These are phyloP conservation scores for Leucoagaricus sp. DNA, from an alignment of 1,284 basidiomycete genomes.

Conservation along the genomic window DNA sequence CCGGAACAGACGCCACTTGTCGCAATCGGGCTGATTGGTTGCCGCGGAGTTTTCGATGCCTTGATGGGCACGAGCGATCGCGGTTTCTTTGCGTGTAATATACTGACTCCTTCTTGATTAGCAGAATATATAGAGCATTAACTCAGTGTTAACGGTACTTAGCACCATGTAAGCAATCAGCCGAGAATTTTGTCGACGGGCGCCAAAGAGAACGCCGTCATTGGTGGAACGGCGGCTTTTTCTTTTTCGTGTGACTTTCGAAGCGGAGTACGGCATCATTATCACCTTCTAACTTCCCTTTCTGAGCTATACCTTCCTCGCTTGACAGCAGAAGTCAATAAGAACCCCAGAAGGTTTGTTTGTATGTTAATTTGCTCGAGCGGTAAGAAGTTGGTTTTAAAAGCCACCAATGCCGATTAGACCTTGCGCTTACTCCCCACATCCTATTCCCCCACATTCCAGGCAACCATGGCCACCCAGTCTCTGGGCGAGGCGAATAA, in stretches of 20 bases:
- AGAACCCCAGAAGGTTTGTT: constrained; percentile 44
- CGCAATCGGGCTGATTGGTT: constrained; percentile 26
- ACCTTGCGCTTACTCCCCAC: constrained; percentile 37
- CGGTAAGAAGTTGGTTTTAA: constrained; percentile 44
- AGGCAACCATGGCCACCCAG: constrained; percentile 55
- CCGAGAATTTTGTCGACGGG: constrained; percentile 7
- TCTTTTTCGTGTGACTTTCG: constrained; percentile 41
- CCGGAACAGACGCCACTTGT: background rate
- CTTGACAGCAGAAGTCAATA: constrained; percentile 49
- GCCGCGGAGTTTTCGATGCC: constrained; percentile 32
- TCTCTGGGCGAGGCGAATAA: constrained; percentile 57
- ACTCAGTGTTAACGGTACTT: constrained; percentile 5
- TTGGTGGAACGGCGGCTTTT: constrained; percentile 13
- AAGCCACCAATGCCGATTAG: constrained; percentile 36
- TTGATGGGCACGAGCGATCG: constrained; percentile 6
- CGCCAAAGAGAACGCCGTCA: constrained; percentile 6
- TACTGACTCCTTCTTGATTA: constrained; percentile 6
- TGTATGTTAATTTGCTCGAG: constrained; percentile 42
- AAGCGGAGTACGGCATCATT: constrained; percentile 34
- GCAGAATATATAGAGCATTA: constrained; percentile 3
- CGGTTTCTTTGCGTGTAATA: constrained; percentile 6
- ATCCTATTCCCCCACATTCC: constrained; percentile 32
- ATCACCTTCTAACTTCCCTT: constrained; percentile 40
- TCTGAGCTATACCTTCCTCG: constrained; percentile 42
- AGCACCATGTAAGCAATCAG: constrained; percentile 1